Conservation (phyloP, 495 filamentous ascomycete genomes). For the Hypoxylon fragiforme region DNA sequence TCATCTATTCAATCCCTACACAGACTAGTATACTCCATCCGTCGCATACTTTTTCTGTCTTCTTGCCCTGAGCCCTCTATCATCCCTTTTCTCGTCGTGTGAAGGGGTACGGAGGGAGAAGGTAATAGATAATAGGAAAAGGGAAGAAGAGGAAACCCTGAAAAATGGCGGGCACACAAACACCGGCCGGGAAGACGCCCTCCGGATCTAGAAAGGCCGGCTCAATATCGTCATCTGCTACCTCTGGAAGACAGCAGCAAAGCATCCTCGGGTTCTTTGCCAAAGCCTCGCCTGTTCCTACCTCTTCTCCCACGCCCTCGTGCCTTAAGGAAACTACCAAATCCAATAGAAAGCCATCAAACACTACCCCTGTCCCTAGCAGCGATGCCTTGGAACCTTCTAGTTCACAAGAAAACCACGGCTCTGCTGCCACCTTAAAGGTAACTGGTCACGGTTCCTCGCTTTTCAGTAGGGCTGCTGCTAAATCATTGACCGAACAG, state of each 20-base stretch:
- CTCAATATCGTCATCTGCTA: constrained; percentile 30
- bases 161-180: constrained; percentile 41
- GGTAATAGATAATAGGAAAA: too few relatives aligned
- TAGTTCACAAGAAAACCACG: constrained; percentile 60
- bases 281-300: constrained; percentile 49
- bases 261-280: constrained; percentile 88
- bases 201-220: constrained; percentile 45
- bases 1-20: too few relatives aligned
- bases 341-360: constrained; percentile 50
- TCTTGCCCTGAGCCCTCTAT: too few relatives aligned
- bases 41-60: too few relatives aligned
- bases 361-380: constrained; percentile 76
- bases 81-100: too few relatives aligned
- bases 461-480: constrained; percentile 39
- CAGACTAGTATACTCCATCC: too few relatives aligned
- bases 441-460: constrained; percentile 47
- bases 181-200: constrained; percentile 47
- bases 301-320: constrained; percentile 36
- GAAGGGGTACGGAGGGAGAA: too few relatives aligned
- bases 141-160: background rate
- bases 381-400: constrained; percentile 66
- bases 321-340: constrained; percentile 51
- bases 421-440: constrained; percentile 45
- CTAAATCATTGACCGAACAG: constrained; percentile 44
- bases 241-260: constrained; percentile 68